These are phyloP conservation scores for Falciphora oryzae DNA, from an alignment of 2,329 filamentous ascomycete genomes.

Conservation along the genomic window DNA sequence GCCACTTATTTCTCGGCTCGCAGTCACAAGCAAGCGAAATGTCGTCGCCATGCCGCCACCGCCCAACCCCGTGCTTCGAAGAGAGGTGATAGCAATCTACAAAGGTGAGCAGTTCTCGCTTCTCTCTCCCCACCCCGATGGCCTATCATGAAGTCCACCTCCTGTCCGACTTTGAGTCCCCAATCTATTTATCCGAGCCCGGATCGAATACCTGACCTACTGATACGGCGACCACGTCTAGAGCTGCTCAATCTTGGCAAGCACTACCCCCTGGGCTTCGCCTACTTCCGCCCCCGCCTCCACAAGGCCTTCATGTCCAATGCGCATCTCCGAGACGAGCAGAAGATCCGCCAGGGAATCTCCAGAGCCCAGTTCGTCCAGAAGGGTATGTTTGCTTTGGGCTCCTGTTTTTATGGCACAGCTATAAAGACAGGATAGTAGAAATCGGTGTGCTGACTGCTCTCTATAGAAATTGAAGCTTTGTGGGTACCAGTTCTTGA, in stretches of 20 bases:
- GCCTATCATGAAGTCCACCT: not conserved
- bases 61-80: conserved; percentile 55
- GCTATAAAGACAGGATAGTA: not conserved
- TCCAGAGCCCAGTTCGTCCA: conserved; percentile 80
- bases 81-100: conserved; percentile 79
- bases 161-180: not conserved
- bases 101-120: conserved; percentile 55
- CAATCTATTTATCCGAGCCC: not conserved
- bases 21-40: not conserved
- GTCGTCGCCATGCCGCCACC: conserved; percentile 18
- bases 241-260: conserved; percentile 80
- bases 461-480: conserved; percentile 71
- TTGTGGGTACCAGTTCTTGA: conserved; percentile 55
- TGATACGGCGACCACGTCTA: conserved; percentile 27
- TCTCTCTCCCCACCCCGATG: not conserved
- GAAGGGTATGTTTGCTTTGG: conserved; percentile 58
- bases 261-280: conserved; percentile 78
- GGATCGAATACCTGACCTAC: not conserved
- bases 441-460: not conserved
- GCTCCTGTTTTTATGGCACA: not conserved
- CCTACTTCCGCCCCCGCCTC: conserved; percentile 74
- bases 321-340: conserved; percentile 62
- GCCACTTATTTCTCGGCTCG: no score
- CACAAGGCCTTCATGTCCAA: conserved; percentile 83
- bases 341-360: conserved; percentile 70